Base-by-base conservation (phyloP, 2,329 filamentous ascomycete species). In the Escovopsis sp. region DNA sequence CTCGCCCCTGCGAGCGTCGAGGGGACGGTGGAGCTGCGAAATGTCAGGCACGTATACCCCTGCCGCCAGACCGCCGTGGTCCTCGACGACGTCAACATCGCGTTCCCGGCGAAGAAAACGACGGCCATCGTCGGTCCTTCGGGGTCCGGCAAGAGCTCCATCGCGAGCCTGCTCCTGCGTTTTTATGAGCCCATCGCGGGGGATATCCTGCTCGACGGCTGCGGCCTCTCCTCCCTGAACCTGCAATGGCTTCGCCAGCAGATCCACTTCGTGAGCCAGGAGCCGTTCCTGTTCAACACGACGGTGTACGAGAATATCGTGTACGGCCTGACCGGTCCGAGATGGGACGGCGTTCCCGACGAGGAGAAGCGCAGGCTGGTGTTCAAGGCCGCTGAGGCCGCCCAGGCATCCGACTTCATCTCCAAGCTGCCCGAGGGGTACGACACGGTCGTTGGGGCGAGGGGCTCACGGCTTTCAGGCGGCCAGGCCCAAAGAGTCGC, bases 401-500 rank as follows among this genome's bases (percentile, higher is more conserved):
- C 88, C 12, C 94, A 94, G 47, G 88, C 88, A 1, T 87, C 94
- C 52, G 86, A 93, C 43, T 96, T 96, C 53, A 79, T 98, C 45
- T 71, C 65, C 4, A 59, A 68, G 9, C 68, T 96, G 1, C 87
- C 88, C 0, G 80, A 94, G 45, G 81, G 82, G 2, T 96, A 96
- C 49, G 73, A 94, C 44, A 96, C 90, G 0, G 77, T 92, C 44
- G 88, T 96, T n/a, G 90, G 90, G 38, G 85, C 94, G 56, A 78
- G 87, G 42, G 90, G 88, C 11, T 92, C 94, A 53, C 61, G 94
- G 35, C 67, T 98, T 7, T 93, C 84, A 37, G 90, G 88, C 54
- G 90, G 88, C 26, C 90, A 98, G 58, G 94, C 94, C 57, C 88
- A 96, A 58, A 82, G 88, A 47, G 90, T 96, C 50, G 86, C 87